Base-by-base conservation (phyloP, 495 filamentous ascomycete genomes). In the Hypoxylon subgilvum region DNA sequence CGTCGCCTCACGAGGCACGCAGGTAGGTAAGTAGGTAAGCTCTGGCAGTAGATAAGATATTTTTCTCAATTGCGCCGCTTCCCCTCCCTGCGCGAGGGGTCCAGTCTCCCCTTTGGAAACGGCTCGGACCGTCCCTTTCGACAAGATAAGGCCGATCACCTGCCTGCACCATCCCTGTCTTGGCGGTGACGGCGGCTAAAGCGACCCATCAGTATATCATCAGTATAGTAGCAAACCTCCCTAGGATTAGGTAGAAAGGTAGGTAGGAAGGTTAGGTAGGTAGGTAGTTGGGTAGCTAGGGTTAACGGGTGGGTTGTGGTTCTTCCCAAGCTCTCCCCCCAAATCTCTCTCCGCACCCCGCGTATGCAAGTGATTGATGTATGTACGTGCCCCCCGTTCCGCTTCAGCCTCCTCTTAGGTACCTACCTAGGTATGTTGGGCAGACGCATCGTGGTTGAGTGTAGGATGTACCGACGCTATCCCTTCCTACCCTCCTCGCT, bases 351-450 rank as follows among this genome's bases (percentile, higher is more conserved):
- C 39, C 25, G 41, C 46, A 52, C 51, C 40, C 58, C 58, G 45
- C 58, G 23, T 30, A 56, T 62, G 58, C 52, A 62, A 47, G 40
- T 53, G 56, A n/a, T n/a, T 57, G 59, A 48, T 63, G 42, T 63
- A 57, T 35, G 35, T 63, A n/a, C n/a, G n/a, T n/a, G n/a, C n/a
- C n/a, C 28, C 48, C 43, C 35, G 35, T 35, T 19, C 31, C 19
- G 8, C 9, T 57, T 63, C 60, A 63, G 60, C 60, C 60, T 63
- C 60, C 35, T 50, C 42, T 28, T 45, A 21, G 4, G 32, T 31
- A 21, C 10, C 18, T 36, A 32, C 8, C 21, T 42, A 18, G 21
- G 13, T 42, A 45, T 31, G 21, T n/a, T 32, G 45, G 19, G 40
- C 43, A 23, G 35, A 32, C n/a, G 34, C 39, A 44, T 58, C 54